A percentile compares a stretch with the other conserved stretches of the same genome.
Conservation (phyloP, 208 protist species). For the Herpetomonas tarakana region DNA sequence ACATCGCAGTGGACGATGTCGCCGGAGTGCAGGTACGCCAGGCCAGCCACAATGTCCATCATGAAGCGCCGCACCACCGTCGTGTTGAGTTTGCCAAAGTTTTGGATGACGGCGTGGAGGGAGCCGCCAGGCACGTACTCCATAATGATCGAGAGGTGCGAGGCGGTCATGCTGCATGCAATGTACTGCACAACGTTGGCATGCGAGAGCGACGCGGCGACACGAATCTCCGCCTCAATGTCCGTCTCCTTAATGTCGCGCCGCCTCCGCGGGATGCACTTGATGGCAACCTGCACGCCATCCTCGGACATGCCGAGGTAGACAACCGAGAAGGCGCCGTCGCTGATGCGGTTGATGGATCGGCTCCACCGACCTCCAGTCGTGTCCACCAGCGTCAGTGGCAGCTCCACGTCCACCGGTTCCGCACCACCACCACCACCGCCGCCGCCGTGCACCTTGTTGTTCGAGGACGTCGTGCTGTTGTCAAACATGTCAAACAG, state of each 20-base stretch:
- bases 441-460: slow-evolving; percentile 6
- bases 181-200: slow-evolving; percentile 82
- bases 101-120: slow-evolving; percentile 62
- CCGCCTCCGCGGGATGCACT: slow-evolving; percentile 61
- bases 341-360: slow-evolving; percentile 54
- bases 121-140: slow-evolving; percentile 83
- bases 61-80: slow-evolving; percentile 67
- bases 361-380: slow-evolving; percentile 58
- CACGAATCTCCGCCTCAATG: slow-evolving; percentile 61
- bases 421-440: slow-evolving; percentile 15
- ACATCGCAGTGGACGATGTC: slow-evolving; percentile 81
- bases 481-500: not conserved
- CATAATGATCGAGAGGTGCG: slow-evolving; percentile 79
- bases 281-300: slow-evolving; percentile 79
- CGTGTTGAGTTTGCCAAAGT: slow-evolving; percentile 57
- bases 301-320: slow-evolving; percentile 71
- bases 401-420: slow-evolving; percentile 30
- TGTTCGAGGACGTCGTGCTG: not conserved
- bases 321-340: slow-evolving; percentile 65
- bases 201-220: slow-evolving; percentile 57
- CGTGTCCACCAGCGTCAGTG: slow-evolving; percentile 48
- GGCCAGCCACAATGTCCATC: slow-evolving; percentile 68
- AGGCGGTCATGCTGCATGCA: slow-evolving; percentile 51
- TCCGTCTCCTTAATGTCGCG: slow-evolving; percentile 60
- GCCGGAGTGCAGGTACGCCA: slow-evolving; percentile 72